Evolutionary conservation across 1,284 basidiomycete genomes (phyloP).

Genomic region (Cystobasidium pallidum): DNA sequence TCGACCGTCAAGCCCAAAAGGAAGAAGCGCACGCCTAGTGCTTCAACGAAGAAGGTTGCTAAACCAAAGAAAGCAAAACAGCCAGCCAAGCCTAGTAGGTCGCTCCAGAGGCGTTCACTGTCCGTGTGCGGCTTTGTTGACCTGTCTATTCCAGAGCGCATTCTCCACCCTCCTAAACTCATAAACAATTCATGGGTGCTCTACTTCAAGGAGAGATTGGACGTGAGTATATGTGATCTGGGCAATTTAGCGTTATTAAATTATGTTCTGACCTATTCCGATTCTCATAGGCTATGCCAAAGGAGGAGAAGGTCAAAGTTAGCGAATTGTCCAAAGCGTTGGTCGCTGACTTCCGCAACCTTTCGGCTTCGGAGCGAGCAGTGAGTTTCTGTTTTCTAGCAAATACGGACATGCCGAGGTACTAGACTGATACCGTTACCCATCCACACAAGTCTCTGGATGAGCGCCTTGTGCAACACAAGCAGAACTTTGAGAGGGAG

Average conservation of each 20-base stretch:
- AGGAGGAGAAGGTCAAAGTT: constrained; percentile 55
- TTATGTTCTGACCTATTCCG: neutral
- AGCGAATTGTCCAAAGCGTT: constrained; percentile 55
- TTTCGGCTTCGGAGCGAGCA: constrained; percentile 54
- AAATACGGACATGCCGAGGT: no score
- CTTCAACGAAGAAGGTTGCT: constrained; percentile 10
- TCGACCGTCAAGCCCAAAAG: constrained; percentile 9
- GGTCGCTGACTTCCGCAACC: constrained; percentile 54
- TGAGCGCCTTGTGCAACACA: constrained; percentile 52
- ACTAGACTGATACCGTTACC: no score
- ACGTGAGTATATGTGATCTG: neutral
- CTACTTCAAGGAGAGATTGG: constrained; percentile 56
- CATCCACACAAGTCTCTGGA: constrained; percentile 20
- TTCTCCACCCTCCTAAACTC: constrained; percentile 56
- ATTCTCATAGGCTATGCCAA: constrained; percentile 49
- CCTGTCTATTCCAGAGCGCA: constrained; percentile 48
- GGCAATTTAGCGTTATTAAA: neutral
- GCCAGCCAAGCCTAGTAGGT: constrained; percentile 17
- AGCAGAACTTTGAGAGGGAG: constrained; percentile 55
- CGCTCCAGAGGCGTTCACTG: neutral
- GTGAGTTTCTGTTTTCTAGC: constrained; percentile 20
- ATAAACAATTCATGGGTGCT: constrained; percentile 56
- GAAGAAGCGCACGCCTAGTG: constrained; percentile 20
- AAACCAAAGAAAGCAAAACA: constrained; percentile 28
- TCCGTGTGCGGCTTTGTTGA: neutral